Evolutionary conservation across 164 flowering plant species (phyloP), one percentile per base, ranked within the genome.

Genomic region (Protea cynaroides): DNA sequence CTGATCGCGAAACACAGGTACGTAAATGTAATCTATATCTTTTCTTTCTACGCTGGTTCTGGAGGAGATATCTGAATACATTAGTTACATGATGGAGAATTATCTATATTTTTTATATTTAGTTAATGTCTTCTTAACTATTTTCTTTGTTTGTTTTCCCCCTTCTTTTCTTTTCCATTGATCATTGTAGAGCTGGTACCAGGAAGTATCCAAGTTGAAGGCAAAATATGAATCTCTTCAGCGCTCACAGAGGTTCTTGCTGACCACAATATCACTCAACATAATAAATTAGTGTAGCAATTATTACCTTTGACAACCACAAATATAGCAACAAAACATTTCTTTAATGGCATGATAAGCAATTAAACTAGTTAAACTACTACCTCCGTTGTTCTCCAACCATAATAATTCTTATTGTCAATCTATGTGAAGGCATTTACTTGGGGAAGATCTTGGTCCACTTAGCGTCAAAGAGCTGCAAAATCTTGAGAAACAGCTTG

Each of bases 371-470:
- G 15, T 59, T n/a, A 10, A 43, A 7, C 7, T 43, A 58, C 25
- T 46, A 61, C 36, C 23, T 0, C 23, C 11, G 56, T 21, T 59
- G 21, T 23, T 23, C 23, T 36, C 18, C 5, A 14, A 12, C 37
- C 24, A 63, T 54, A 59, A 44, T 69, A 37, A 49, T 53, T 46
- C 34, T 46, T 49, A 22, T 25, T 38, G 47, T 10, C 38, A 29
- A 34, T 56, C 11, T 40, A 8, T 29, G 34, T 60, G 22, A 57
- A 89, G 97, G 87, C 85, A 93, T 74, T 77, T 93, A 83, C 89
- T 88, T 50, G 98, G 98, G 62, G 98, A 90, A 79, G 97, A 90
- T 78, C 92, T 93, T 68, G 97, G 90, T 63, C 86, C 86, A 37
- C 70, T 93, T 65, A 86, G 72, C 67, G 78, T 89, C 60, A 90